Conservation (phyloP, 2,329 filamentous ascomycete genomes). For the Cladophialophora immunda region DNA sequence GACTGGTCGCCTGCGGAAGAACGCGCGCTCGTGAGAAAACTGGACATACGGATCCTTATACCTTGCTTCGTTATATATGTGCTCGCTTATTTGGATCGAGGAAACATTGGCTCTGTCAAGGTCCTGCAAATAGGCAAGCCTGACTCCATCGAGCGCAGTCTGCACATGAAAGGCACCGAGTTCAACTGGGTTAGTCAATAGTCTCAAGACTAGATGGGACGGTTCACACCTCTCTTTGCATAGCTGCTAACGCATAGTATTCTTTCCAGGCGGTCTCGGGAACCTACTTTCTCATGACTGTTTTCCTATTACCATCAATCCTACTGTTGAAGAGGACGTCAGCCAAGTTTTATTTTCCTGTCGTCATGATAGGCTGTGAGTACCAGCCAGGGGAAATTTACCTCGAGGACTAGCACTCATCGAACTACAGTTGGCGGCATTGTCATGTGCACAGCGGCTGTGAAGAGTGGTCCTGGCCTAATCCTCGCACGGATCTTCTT, state of each 20-base stretch:
- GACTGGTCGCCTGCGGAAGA: conserved; percentile 38
- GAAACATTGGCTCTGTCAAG: conserved; percentile 38
- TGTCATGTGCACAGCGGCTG: conserved; percentile 35
- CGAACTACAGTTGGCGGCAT: conserved; percentile 35
- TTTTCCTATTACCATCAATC: conserved; percentile 37
- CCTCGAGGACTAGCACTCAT: too few relatives aligned
- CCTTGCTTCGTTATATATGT: conserved; percentile 39
- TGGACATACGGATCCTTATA: conserved; percentile 36
- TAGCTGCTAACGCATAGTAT: background rate
- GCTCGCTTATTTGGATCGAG: conserved; percentile 39
- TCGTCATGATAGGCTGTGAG: conserved; percentile 54
- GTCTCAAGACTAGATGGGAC: background rate
- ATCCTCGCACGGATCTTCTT: conserved; percentile 36
- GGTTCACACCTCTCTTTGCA: background rate
- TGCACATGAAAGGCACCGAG: conserved; percentile 34
- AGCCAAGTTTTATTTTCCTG: conserved; percentile 48
- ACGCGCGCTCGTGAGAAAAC: conserved; percentile 35
- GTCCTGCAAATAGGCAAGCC: conserved; percentile 33
- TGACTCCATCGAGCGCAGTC: conserved; percentile 25
- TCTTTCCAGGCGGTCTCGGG: conserved; percentile 35
- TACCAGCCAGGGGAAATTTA: too few relatives aligned
- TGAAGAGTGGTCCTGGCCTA: conserved; percentile 28
- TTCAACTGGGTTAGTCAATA: conserved; percentile 38
- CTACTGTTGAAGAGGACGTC: conserved; percentile 39
- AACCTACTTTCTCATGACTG: conserved; percentile 39